Evolutionary conservation across 106 monocot species (phyloP).

Genomic region (Dendrobium huoshanense): DNA sequence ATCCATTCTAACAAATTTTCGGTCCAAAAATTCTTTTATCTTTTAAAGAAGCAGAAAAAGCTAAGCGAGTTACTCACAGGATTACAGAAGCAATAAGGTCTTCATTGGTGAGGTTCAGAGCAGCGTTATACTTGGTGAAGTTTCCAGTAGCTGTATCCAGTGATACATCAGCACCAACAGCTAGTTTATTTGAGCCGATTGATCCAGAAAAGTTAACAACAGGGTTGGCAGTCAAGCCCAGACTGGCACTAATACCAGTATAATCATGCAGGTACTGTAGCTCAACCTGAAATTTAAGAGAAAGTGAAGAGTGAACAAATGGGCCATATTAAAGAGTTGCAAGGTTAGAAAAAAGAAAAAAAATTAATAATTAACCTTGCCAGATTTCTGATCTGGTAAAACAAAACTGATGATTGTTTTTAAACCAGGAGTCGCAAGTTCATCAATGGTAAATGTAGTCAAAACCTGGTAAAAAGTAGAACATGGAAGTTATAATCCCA

Average conservation of each 20-base stretch:
- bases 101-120: conserved; percentile 39
- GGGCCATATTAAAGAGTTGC: too few species aligned
- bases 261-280: conserved; percentile 70
- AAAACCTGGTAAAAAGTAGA: conserved; percentile 13
- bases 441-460: conserved; percentile 57
- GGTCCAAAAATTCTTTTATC: too few species aligned
- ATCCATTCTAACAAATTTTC: too few species aligned
- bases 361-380: conserved; percentile 41
- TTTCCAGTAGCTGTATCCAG: conserved; percentile 76
- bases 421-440: conserved; percentile 53
- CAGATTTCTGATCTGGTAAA: conserved; percentile 86
- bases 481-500: too few species aligned
- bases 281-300: conserved; percentile 32
- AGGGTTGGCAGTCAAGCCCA: conserved; percentile 61
- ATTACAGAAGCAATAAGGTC: conserved; percentile 59
- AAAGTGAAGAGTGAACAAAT: background rate
- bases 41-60: too few species aligned
- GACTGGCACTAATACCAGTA: conserved; percentile 52
- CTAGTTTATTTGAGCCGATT: conserved; percentile 30
- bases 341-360: background rate
- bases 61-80: conserved; percentile 29
- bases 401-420: conserved; percentile 68
- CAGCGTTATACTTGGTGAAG: conserved; percentile 77
- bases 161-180: conserved; percentile 67
- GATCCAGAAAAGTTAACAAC: conserved; percentile 46